Percentiles rank a stretch among this genome's conserved stretches.
phyloP scores from a whole-genome alignment of 2,329 filamentous ascomycete species.

The Septoria petroselini region DNA sequence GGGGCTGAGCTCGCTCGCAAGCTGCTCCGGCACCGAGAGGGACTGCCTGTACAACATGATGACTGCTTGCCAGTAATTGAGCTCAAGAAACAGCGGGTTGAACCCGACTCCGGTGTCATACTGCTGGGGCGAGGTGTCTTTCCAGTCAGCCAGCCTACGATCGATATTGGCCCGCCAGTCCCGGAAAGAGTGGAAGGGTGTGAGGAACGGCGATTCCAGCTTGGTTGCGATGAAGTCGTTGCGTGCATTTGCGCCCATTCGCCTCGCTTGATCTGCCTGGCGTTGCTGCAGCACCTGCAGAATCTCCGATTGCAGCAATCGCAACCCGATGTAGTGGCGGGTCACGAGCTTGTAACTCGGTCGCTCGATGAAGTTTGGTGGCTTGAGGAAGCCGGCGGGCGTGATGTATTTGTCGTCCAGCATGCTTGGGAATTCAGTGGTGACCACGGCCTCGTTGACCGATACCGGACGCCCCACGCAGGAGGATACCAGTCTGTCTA shows the following conservation, averaged over 20 bases:
- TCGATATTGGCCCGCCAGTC: constrained; percentile 89
- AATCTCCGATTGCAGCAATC: constrained; percentile 89
- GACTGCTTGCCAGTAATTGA: constrained; percentile 97
- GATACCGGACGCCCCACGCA: constrained; percentile 92
- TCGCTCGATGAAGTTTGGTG: constrained; percentile 48
- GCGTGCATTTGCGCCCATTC: constrained; percentile 59
- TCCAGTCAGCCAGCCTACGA: constrained; percentile 79
- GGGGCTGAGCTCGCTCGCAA: constrained; percentile 71
- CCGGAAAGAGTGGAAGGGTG: constrained; percentile 78
- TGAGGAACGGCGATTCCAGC: constrained; percentile 79
- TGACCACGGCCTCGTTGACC: constrained; percentile 93
- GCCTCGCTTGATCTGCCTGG: constrained; percentile 75
- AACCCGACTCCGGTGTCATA: constrained; percentile 83
- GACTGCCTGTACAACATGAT: constrained; percentile 92
- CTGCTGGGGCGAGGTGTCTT: constrained; percentile 72
- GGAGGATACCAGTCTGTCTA: constrained; percentile 90
- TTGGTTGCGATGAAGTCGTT: constrained; percentile 75
- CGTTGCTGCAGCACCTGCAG: constrained; percentile 90
- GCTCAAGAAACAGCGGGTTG: constrained; percentile 81
- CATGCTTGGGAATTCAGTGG: constrained; percentile 86
- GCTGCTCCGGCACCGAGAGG: constrained; percentile 73
- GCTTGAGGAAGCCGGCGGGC: constrained; percentile 66
- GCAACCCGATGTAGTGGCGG: constrained; percentile 86
- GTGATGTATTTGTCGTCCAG: constrained; percentile 89
- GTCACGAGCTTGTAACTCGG: constrained; percentile 88